phyloP scores from a whole-genome alignment of 2,329 filamentous ascomycete species.

The Metarhizium humberi region DNA sequence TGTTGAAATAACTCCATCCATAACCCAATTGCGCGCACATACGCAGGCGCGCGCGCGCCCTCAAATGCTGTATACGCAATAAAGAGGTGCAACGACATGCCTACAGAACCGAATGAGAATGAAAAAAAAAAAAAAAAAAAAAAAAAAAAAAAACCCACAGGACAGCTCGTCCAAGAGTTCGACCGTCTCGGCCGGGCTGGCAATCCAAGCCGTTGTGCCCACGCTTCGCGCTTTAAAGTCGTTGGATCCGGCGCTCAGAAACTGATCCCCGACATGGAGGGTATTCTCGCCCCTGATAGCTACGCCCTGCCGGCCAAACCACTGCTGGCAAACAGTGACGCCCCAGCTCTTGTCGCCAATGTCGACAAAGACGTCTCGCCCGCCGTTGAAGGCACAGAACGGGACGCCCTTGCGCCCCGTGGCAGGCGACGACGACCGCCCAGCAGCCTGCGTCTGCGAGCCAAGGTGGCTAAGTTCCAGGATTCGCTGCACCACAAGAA shows the following conservation, averaged over 20 bases:
- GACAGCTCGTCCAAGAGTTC: slow-evolving; percentile 76
- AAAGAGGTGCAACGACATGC: too few species aligned
- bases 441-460: slow-evolving; percentile 18
- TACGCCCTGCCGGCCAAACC: slow-evolving; percentile 54
- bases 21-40: too few species aligned
- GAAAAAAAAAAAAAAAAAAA: too few species aligned
- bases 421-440: slow-evolving; percentile 10
- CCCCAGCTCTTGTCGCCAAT: slow-evolving; percentile 98
- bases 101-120: too few species aligned
- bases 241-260: slow-evolving; percentile 88
- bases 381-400: slow-evolving; percentile 97
- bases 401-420: slow-evolving; percentile 43
- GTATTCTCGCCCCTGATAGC: slow-evolving; percentile 65
- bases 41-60: too few species aligned
- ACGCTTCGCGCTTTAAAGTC: slow-evolving; percentile 93
- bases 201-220: slow-evolving; percentile 95
- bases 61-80: too few species aligned
- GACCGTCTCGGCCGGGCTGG: slow-evolving; percentile 84
- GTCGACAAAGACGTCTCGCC: slow-evolving; percentile 95
- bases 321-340: slow-evolving; percentile 83
- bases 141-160: too few species aligned
- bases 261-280: slow-evolving; percentile 93
- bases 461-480: slow-evolving; percentile 66
- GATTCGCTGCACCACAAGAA: slow-evolving; percentile 86
- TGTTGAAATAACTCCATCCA: too few species aligned